phyloP scores from a whole-genome alignment of 2,329 filamentous ascomycete genomes.

The Scytalidium sp. region DNA sequence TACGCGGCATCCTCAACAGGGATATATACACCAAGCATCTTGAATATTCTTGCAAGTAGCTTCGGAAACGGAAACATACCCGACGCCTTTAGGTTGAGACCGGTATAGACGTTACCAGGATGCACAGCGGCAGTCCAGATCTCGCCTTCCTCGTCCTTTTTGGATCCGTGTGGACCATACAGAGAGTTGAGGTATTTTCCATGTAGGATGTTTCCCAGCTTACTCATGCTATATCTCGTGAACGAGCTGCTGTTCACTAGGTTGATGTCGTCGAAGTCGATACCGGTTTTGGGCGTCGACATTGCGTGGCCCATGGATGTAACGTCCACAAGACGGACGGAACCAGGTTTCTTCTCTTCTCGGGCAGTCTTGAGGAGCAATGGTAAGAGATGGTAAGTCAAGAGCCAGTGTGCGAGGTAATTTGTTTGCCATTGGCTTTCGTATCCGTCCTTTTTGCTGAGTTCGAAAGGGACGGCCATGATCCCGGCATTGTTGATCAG shows the following conservation, averaged over 20 bases:
- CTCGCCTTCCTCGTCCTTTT: conserved; percentile 12
- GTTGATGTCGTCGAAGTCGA: conserved; percentile 9
- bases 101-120: conserved; percentile 12
- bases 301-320: conserved; percentile 13
- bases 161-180: conserved; percentile 10
- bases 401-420: conserved; percentile 31
- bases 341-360: conserved; percentile 9
- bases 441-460: conserved; percentile 27
- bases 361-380: conserved; percentile 10
- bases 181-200: conserved; percentile 11
- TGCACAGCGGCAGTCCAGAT: conserved; percentile 14
- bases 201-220: conserved; percentile 17
- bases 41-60: neutral
- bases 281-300: conserved; percentile 5
- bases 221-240: conserved; percentile 13
- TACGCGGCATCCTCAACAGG: neutral
- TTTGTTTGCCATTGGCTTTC: conserved; percentile 33
- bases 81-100: neutral
- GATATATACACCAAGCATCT: neutral
- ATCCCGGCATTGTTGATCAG: conserved; percentile 44
- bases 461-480: conserved; percentile 32
- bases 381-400: conserved; percentile 13
- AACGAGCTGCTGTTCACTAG: conserved; percentile 6
- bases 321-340: conserved; percentile 12
- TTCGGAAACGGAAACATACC: neutral